Evolutionary conservation across 2,329 filamentous ascomycete genomes (phyloP), one percentile per base, ranked within the genome.

Genomic region (Aureobasidium namibiae): DNA sequence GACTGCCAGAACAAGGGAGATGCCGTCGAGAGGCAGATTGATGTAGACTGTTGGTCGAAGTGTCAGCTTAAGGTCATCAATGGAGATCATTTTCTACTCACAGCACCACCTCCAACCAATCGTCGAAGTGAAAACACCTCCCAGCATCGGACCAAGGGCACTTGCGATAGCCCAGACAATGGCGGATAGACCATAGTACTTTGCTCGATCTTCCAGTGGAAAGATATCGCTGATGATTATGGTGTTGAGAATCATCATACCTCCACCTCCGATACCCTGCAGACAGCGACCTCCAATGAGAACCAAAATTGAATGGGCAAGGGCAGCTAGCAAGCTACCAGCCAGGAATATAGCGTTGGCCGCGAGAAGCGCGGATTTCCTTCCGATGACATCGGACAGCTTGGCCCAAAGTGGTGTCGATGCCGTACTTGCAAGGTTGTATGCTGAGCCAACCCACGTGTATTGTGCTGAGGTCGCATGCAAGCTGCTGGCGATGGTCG

Each of bases 381-480:
- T 39, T 23, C 56, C 56, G 13, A 50, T 41, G 0, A 58, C 56
- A 50, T 58, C 56, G 3, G 56, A 58, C 1, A 58, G 10, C 10
- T 58, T 58, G 3, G 56, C 56, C 56, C 56, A 58, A 9, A 58
- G 56, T 21, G 56, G 56, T 58, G 56, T 58, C 7, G 56, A 58
- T 41, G 56, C 56, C 21, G 56, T 58, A 29, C 31, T 49, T 11
- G 56, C 56, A 9, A 58, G 56, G 9, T 58, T 58, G 13, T 58
- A 58, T 0, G 56, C 56, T 5, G 31, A 38, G 18, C 56, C 56
- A 3, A 61, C 31, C 88, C 88, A 92, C 6, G 85, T 84, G 72
- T 90, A 92, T 29, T 87, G 88, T 14, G 82, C 76, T 3, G 82
- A 82, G 6, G 86, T 58, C 21, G 56, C 88, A 44, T 83, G 68